A percentile compares a stretch with the other conserved stretches of the same genome.
These are phyloP conservation scores for Silene latifolia DNA, from an alignment of 148 eudicot species.

Conservation along the genomic window DNA sequence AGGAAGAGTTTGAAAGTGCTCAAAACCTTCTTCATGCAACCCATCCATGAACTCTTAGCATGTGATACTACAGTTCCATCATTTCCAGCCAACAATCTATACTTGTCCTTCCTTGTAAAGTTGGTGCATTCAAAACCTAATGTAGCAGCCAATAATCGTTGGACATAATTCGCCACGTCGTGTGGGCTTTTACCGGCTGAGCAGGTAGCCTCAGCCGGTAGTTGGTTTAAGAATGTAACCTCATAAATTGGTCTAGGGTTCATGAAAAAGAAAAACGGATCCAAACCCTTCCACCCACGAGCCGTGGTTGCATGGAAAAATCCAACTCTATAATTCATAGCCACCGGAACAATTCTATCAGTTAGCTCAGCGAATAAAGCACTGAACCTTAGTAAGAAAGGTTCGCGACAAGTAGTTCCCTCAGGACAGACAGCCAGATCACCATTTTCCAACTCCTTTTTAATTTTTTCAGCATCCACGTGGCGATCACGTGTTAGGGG, in stretches of 20 bases:
- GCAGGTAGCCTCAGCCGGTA: conserved; percentile 81
- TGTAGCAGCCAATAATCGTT: conserved; percentile 78
- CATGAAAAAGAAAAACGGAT: conserved; percentile 90
- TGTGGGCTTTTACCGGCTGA: conserved; percentile 86
- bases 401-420: conserved; percentile 91
- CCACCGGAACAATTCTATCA: conserved; percentile 76
- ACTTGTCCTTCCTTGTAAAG: conserved; percentile 80
- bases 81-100: conserved; percentile 75
- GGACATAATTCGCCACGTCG: conserved; percentile 86
- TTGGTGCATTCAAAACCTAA: conserved; percentile 88
- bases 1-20: conserved; percentile 37
- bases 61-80: conserved; percentile 71
- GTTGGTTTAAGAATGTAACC: conserved; percentile 79
- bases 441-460: conserved; percentile 42
- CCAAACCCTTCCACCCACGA: conserved; percentile 83
- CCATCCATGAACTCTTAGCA: conserved; percentile 21
- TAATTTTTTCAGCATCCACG: conserved; percentile 63
- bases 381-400: conserved; percentile 71
- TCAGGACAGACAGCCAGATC: conserved; percentile 90
- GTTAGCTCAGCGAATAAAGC: conserved; percentile 84
- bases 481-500: conserved; percentile 61
- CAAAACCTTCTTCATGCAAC: conserved; percentile 27
- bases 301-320: conserved; percentile 90
- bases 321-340: conserved; percentile 86
- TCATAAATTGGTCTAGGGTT: conserved; percentile 86